These are phyloP conservation scores for Penicillium decumbens DNA, from an alignment of 2,329 filamentous ascomycete genomes.

Conservation along the genomic window DNA sequence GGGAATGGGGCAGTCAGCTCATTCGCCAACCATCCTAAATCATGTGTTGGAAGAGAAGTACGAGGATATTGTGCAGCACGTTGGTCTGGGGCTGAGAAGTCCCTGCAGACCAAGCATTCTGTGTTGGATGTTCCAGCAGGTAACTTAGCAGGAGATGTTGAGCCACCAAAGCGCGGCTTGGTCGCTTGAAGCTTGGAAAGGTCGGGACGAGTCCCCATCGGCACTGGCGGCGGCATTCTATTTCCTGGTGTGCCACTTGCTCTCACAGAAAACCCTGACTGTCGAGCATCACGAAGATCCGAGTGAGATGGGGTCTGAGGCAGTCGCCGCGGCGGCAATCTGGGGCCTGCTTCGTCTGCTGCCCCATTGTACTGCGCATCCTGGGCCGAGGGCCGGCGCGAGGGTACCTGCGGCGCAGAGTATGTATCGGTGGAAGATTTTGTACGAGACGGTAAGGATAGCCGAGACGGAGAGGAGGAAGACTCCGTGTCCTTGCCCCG, in stretches of 20 bases:
- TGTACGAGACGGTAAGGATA: slow-evolving; percentile 8
- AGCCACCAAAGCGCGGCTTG: slow-evolving; percentile 42
- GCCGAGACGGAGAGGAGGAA: slow-evolving; percentile 7
- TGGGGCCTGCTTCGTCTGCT: slow-evolving; percentile 12
- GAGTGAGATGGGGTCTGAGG: slow-evolving; percentile 33
- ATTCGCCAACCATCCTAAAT: slow-evolving; percentile 68
- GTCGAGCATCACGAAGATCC: slow-evolving; percentile 34
- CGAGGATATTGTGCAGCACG: slow-evolving; percentile 74
- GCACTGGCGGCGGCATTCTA: slow-evolving; percentile 47
- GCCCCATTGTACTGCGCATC: slow-evolving; percentile 15
- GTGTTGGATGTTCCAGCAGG: slow-evolving; percentile 18
- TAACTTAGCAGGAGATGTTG: slow-evolving; percentile 13
- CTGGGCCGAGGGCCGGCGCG: slow-evolving; percentile 23
- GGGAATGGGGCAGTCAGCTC: slow-evolving; percentile 74
- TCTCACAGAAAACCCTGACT: slow-evolving; percentile 41
- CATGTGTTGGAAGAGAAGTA: slow-evolving; percentile 62
- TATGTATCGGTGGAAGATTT: slow-evolving; percentile 4
- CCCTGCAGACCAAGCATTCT: slow-evolving; percentile 74
- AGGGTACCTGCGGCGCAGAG: slow-evolving; percentile 22
- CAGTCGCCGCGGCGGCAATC: slow-evolving; percentile 28
- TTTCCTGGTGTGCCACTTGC: slow-evolving; percentile 20
- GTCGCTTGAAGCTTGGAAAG: slow-evolving; percentile 53
- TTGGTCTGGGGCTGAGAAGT: slow-evolving; percentile 76
- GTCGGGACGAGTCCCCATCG: slow-evolving; percentile 54
- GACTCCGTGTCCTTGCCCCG: slow-evolving; percentile 10